Conservation (phyloP, 2,329 filamentous ascomycete genomes). For the Colletotrichum liriopes region DNA sequence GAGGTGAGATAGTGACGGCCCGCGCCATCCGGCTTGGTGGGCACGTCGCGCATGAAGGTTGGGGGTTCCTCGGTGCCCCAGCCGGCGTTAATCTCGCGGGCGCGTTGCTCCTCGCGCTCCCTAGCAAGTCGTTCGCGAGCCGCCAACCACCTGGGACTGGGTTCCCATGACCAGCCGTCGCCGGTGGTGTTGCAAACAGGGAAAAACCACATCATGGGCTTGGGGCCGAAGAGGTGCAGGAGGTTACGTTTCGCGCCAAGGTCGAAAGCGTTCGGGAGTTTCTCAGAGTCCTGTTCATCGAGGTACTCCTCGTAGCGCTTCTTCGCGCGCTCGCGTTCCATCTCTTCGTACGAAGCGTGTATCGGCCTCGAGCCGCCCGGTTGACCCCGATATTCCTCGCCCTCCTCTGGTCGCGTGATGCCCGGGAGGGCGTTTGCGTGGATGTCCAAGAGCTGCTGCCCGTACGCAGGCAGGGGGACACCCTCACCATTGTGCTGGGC, state of each 20-base stretch:
- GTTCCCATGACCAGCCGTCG: constrained; percentile 95
- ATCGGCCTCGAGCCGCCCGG: constrained; percentile 56
- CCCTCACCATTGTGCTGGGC: constrained; percentile 68
- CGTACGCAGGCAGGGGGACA: constrained; percentile 70
- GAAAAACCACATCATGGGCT: constrained; percentile 80
- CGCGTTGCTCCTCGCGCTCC: constrained; percentile 73
- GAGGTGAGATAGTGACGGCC: constrained; percentile 48
- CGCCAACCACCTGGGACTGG: constrained; percentile 83
- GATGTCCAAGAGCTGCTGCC: constrained; percentile 84
- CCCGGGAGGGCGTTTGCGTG: constrained; percentile 87
- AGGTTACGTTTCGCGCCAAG: constrained; percentile 88
- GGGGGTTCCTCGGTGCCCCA: constrained; percentile 68
- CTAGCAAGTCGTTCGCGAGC: constrained; percentile 75
- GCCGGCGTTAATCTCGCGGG: constrained; percentile 76
- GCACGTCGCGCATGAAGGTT: constrained; percentile 43
- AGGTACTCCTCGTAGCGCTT: constrained; percentile 80
- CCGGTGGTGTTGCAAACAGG: constrained; percentile 90
- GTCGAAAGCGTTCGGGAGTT: constrained; percentile 94
- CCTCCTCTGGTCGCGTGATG: constrained; percentile 85
- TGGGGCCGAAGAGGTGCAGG: constrained; percentile 84
- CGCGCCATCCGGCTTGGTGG: constrained; percentile 45
- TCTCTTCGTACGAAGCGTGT: constrained; percentile 68
- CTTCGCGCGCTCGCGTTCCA: constrained; percentile 69
- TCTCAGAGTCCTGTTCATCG: constrained; percentile 89
- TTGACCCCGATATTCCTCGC: constrained; percentile 70